A percentile compares a stretch with the other conserved stretches of the same genome.
Conservation (phyloP, 768 basidiomycete genomes). For the Mycena pura region DNA sequence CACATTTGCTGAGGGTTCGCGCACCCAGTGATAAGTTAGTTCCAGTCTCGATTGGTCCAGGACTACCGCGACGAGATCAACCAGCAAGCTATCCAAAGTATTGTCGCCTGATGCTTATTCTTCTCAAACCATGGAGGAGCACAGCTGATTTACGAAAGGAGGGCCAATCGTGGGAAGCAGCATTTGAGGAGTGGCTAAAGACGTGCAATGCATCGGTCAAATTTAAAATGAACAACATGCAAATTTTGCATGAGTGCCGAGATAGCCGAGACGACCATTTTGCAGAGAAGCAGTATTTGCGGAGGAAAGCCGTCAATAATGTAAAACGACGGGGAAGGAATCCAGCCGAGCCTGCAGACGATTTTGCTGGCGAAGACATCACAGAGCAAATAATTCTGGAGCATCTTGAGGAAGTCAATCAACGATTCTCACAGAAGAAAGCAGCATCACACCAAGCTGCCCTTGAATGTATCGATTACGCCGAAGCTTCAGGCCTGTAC, state of each 20-base stretch:
- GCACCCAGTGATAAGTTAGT: constrained; percentile 17
- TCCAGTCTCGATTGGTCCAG: constrained; percentile 42
- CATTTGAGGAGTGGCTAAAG: constrained; percentile 31
- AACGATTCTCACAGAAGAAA: neutral
- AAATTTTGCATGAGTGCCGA: constrained; percentile 48
- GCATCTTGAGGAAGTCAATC: constrained; percentile 21
- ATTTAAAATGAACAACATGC: constrained; percentile 46
- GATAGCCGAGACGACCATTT: constrained; percentile 43
- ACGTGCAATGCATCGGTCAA: constrained; percentile 6
- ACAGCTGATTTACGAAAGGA: constrained; percentile 30
- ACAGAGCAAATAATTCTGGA: constrained; percentile 24
- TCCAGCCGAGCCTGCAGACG: neutral
- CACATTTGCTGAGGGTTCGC: constrained; percentile 24
- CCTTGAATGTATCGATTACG: constrained; percentile 13
- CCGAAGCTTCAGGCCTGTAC: constrained; percentile 14
- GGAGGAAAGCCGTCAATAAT: constrained; percentile 1
- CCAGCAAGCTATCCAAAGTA: constrained; percentile 27
- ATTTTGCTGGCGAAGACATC: constrained; percentile 4
- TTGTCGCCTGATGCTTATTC: constrained; percentile 45
- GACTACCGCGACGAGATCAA: constrained; percentile 39
- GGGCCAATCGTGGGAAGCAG: constrained; percentile 36
- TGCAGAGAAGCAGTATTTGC: constrained; percentile 16
- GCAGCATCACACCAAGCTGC: neutral
- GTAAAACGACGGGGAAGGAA: neutral
- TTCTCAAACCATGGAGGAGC: constrained; percentile 50